Conservation (phyloP, 495 filamentous ascomycete genomes). For the Aspergillus ostianus region DNA sequence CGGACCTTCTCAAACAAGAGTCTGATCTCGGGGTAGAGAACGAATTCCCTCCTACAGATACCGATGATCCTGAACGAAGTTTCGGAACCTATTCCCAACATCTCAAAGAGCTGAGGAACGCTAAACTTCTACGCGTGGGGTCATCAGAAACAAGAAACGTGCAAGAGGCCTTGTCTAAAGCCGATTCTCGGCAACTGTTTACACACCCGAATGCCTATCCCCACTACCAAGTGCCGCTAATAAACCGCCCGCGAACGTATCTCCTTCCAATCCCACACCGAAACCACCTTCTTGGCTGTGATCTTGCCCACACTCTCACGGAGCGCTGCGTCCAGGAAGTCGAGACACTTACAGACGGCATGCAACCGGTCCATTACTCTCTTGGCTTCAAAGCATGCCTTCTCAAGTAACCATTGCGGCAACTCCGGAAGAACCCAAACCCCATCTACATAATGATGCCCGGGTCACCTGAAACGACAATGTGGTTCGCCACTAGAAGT, state of each 20-base stretch:
- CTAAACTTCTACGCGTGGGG: too few relatives aligned
- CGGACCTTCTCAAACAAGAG: too few relatives aligned
- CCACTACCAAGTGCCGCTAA: neutral
- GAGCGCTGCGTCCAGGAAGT: conserved; percentile 2
- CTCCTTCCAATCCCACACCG: conserved; percentile 8
- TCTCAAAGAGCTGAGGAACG: too few relatives aligned
- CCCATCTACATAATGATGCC: too few relatives aligned
- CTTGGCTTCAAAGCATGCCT: conserved; percentile 6
- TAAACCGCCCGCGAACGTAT: conserved; percentile 1
- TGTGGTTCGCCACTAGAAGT: too few relatives aligned
- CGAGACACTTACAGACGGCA: neutral
- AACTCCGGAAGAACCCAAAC: neutral
- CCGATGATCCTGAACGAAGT: too few relatives aligned
- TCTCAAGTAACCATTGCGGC: neutral
- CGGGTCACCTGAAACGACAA: too few relatives aligned
- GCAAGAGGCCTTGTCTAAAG: too few relatives aligned
- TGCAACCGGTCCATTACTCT: neutral
- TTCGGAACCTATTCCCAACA: too few relatives aligned
- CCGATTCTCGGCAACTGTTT: conserved; percentile 7
- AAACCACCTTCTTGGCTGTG: conserved; percentile 2
- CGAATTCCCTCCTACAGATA: too few relatives aligned
- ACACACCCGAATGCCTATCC: conserved; percentile 10
- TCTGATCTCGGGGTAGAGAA: too few relatives aligned
- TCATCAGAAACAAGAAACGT: too few relatives aligned
- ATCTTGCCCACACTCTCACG: conserved; percentile 9